phyloP scores from a whole-genome alignment of 768 basidiomycete genomes.

The Leucogyrophana mollusca region DNA sequence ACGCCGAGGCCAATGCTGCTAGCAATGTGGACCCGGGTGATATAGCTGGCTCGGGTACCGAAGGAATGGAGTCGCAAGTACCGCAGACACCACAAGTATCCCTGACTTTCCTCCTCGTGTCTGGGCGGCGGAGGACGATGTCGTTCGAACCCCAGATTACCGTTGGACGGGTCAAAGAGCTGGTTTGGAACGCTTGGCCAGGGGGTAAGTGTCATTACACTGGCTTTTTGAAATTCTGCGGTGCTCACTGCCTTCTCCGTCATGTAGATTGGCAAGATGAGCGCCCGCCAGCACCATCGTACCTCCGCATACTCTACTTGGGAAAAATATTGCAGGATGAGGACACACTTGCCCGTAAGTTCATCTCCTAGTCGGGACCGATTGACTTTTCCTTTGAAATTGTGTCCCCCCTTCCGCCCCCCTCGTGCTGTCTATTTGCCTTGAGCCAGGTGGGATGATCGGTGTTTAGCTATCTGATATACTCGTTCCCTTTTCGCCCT shows the following conservation, averaged over 20 bases:
- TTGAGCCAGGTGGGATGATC: too few species aligned
- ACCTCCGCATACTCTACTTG: conserved; percentile 71
- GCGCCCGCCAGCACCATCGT: conserved; percentile 73
- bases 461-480: too few species aligned
- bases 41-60: background rate
- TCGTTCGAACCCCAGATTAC: conserved; percentile 74
- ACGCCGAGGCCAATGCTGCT: conserved; percentile 6
- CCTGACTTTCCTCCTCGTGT: conserved; percentile 71
- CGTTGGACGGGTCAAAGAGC: conserved; percentile 76
- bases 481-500: too few species aligned
- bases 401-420: conserved; percentile 5
- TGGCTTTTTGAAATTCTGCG: background rate
- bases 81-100: conserved; percentile 65
- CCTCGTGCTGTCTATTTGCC: too few species aligned
- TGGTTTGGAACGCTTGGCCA: conserved; percentile 84
- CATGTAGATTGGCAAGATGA: conserved; percentile 73
- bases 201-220: conserved; percentile 42
- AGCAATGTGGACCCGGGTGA: background rate
- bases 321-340: conserved; percentile 85
- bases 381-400: too few species aligned
- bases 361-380: background rate
- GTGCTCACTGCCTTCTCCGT: background rate
- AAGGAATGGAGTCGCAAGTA: conserved; percentile 20
- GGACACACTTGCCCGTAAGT: conserved; percentile 67
- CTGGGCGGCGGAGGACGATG: conserved; percentile 67